These are phyloP conservation scores for Aureobasidium zeae DNA, from an alignment of 2,329 filamentous ascomycete species.

Conservation along the genomic window DNA sequence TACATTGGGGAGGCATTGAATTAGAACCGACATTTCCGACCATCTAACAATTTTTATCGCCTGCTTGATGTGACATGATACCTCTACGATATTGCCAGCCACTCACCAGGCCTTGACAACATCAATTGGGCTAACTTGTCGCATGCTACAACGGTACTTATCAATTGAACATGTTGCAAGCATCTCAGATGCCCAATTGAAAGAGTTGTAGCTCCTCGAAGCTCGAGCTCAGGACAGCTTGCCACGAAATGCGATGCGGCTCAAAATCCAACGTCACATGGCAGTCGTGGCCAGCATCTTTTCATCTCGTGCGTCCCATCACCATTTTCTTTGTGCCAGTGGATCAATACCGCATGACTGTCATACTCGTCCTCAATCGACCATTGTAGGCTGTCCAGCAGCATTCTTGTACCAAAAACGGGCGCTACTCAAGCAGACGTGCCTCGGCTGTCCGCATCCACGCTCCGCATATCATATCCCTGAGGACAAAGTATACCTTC, in stretches of 20 bases:
- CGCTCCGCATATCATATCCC: constrained; percentile 5
- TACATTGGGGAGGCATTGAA: constrained; percentile 6
- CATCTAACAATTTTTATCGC: neutral
- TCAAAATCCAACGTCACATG: constrained; percentile 1
- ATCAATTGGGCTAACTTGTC: too few species aligned
- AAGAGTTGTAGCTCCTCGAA: constrained; percentile 8
- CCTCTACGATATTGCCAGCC: neutral
- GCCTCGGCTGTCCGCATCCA: constrained; percentile 11
- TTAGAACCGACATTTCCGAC: constrained; percentile 10
- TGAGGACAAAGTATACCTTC: too few species aligned
- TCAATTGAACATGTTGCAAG: too few species aligned
- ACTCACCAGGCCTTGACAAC: too few species aligned
- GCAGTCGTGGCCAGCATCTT: neutral
- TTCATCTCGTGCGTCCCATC: neutral
- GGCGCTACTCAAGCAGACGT: constrained; percentile 2
- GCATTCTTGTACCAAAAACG: too few species aligned
- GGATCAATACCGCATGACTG: neutral
- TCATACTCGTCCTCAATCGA: neutral
- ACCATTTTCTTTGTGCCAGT: too few species aligned
- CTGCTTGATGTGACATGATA: constrained; percentile 5
- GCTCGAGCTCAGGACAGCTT: constrained; percentile 14
- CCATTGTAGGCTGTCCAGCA: too few species aligned
- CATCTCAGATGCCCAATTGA: too few species aligned
- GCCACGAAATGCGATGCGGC: constrained; percentile 3
- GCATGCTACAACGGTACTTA: too few species aligned